Evolutionary conservation across 2,329 filamentous ascomycete genomes (phyloP).

Genomic region (Raffaelea arxii): DNA sequence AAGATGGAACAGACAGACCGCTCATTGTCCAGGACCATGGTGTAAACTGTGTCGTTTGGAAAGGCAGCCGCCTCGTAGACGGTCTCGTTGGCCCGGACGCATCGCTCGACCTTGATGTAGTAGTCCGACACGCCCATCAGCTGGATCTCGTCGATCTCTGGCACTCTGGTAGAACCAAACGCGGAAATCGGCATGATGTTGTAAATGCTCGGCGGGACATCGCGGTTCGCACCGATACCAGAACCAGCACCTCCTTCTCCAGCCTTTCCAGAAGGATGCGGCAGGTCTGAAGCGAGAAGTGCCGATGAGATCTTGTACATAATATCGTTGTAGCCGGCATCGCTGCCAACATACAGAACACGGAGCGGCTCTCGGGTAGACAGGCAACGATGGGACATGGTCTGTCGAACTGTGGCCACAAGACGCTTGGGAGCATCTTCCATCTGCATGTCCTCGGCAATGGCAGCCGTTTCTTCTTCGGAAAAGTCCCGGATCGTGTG

Average conservation of each 20-base stretch:
- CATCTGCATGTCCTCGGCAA: slow-evolving; percentile 23
- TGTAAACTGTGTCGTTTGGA: slow-evolving; percentile 22
- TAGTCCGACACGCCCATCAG: slow-evolving; percentile 40
- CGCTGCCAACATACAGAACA: slow-evolving; percentile 38
- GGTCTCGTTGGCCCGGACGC: slow-evolving; percentile 27
- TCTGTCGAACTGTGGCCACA: slow-evolving; percentile 34
- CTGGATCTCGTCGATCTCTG: slow-evolving; percentile 32
- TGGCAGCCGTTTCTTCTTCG: slow-evolving; percentile 27
- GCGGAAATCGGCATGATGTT: slow-evolving; percentile 41
- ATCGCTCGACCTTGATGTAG: slow-evolving; percentile 41
- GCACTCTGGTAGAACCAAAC: slow-evolving; percentile 33
- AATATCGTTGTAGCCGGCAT: slow-evolving; percentile 28
- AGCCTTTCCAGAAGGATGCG: too few species aligned
- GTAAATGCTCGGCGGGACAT: slow-evolving; percentile 25
- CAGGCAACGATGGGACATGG: slow-evolving; percentile 35
- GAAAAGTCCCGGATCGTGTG: slow-evolving; percentile 34
- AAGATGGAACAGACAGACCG: slow-evolving; percentile 25
- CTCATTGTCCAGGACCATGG: slow-evolving; percentile 30
- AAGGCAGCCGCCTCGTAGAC: slow-evolving; percentile 15
- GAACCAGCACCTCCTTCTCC: too few species aligned
- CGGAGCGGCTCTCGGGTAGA: slow-evolving; percentile 35
- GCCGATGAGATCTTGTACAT: slow-evolving; percentile 39
- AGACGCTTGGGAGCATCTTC: slow-evolving; percentile 24
- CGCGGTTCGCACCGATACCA: too few species aligned
- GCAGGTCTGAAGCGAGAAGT: slow-evolving; percentile 31